Percentiles rank a stretch among this genome's conserved stretches.
These are phyloP conservation scores for Furcasterigmium furcatum DNA, from an alignment of 2,329 filamentous ascomycete genomes.

Conservation along the genomic window DNA sequence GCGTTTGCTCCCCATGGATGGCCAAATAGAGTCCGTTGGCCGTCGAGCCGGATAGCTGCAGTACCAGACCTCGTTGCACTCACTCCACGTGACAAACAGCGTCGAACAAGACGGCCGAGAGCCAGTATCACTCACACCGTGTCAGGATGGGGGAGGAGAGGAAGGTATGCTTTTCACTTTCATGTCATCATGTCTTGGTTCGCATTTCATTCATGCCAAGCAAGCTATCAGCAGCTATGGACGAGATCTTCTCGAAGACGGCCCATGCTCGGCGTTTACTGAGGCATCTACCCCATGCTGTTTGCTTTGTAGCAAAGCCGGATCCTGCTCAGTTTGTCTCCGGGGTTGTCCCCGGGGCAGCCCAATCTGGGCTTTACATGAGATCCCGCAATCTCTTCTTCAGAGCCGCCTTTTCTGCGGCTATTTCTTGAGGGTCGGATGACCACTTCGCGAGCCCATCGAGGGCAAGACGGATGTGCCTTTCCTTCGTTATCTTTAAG, in stretches of 20 bases:
- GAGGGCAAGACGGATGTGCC: conserved; percentile 10
- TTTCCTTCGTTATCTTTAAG: neutral
- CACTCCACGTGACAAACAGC: conserved; percentile 15
- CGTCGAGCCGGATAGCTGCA: conserved; percentile 12
- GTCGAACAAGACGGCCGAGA: conserved; percentile 1
- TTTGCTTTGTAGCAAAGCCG: too few relatives aligned
- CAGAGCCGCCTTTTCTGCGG: conserved; percentile 2
- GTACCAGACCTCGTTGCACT: conserved; percentile 9
- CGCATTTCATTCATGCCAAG: too few relatives aligned
- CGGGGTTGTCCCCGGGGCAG: too few relatives aligned
- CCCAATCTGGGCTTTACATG: too few relatives aligned
- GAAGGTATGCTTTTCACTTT: neutral
- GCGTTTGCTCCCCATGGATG: conserved; percentile 11
- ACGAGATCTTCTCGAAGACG: too few relatives aligned
- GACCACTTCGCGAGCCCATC: conserved; percentile 8
- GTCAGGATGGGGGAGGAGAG: too few relatives aligned
- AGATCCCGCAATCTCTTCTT: neutral
- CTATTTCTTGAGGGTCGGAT: neutral
- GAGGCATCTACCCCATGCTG: too few relatives aligned
- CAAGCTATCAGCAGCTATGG: too few relatives aligned
- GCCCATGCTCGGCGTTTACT: too few relatives aligned
- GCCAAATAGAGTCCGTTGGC: conserved; percentile 12
- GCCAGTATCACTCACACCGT: neutral
- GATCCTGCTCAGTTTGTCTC: too few relatives aligned
- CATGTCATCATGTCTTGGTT: too few relatives aligned